Conservation (phyloP, 2,329 filamentous ascomycete genomes). For the Rhinocladiella mackenziei region DNA sequence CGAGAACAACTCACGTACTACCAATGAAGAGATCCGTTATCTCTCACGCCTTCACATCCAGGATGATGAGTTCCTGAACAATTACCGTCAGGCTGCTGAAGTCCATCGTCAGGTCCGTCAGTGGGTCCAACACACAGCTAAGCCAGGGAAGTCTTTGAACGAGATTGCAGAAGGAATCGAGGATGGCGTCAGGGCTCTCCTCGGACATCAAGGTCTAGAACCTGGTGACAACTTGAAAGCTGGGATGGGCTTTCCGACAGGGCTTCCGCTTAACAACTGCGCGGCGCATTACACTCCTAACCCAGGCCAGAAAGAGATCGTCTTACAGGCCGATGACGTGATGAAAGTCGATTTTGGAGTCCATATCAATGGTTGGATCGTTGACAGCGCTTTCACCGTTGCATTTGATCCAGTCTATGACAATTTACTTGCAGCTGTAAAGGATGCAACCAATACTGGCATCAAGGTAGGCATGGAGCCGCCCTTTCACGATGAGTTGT, state of each 20-base stretch:
- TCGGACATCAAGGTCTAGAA: slow-evolving; percentile 50
- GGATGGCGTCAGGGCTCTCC: slow-evolving; percentile 50
- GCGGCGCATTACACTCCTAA: slow-evolving; percentile 57
- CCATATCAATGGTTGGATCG: slow-evolving; percentile 73
- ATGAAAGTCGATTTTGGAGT: slow-evolving; percentile 82
- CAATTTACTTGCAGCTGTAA: slow-evolving; percentile 67
- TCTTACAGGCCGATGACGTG: slow-evolving; percentile 69
- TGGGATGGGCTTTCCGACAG: slow-evolving; percentile 56
- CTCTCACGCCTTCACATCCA: slow-evolving; percentile 39
- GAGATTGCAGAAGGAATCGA: slow-evolving; percentile 54
- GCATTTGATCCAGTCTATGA: slow-evolving; percentile 72
- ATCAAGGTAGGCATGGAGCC: slow-evolving; percentile 37
- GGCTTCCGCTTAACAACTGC: slow-evolving; percentile 51
- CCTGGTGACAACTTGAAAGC: slow-evolving; percentile 49
- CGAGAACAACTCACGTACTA: slow-evolving; percentile 44
- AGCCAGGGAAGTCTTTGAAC: slow-evolving; percentile 49
- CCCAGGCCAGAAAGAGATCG: slow-evolving; percentile 61
- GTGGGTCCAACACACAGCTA: slow-evolving; percentile 48
- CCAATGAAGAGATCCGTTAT: slow-evolving; percentile 46
- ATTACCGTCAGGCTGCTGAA: slow-evolving; percentile 56
- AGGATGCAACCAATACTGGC: slow-evolving; percentile 66
- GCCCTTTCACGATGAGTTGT: neutral
- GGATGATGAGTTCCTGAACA: slow-evolving; percentile 47
- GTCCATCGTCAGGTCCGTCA: slow-evolving; percentile 54
- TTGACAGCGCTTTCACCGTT: slow-evolving; percentile 77